Evolutionary conservation across 345 rosid genomes (phyloP).

Genomic region (Excoecaria cochinchinensis): DNA sequence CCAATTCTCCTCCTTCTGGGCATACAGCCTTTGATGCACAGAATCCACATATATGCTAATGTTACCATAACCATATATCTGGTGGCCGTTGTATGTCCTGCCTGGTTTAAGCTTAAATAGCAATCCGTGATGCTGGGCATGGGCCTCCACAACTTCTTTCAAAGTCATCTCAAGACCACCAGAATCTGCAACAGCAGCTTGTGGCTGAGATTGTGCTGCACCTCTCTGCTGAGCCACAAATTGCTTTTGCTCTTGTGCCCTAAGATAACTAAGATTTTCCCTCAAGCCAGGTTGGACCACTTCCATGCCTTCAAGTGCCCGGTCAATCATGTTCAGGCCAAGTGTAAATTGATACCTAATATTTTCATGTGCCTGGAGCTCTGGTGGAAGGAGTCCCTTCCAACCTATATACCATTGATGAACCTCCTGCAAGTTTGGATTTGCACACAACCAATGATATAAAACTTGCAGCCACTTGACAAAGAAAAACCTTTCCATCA

Average conservation of each 20-base stretch:
- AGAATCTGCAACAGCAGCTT: slow-evolving; percentile 42
- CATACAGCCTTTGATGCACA: slow-evolving; percentile 62
- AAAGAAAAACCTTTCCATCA: slow-evolving; percentile 88
- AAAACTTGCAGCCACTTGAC: slow-evolving; percentile 83
- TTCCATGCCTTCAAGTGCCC: slow-evolving; percentile 67
- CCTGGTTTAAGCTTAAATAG: slow-evolving; percentile 75
- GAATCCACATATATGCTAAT: slow-evolving; percentile 69
- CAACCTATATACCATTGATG: slow-evolving; percentile 75
- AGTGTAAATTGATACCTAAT: slow-evolving; percentile 62
- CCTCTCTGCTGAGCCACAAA: slow-evolving; percentile 65
- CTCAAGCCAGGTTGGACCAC: slow-evolving; percentile 72
- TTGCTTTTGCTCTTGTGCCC: slow-evolving; percentile 63
- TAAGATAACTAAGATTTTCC: slow-evolving; percentile 58
- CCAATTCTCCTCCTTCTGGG: slow-evolving; percentile 74
- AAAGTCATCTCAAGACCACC: slow-evolving; percentile 49
- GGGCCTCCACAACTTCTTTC: slow-evolving; percentile 80
- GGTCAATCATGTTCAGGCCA: slow-evolving; percentile 82
- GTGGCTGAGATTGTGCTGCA: slow-evolving; percentile 48
- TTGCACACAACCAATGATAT: slow-evolving; percentile 73
- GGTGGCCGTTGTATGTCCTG: slow-evolving; percentile 75
- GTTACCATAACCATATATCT: slow-evolving; percentile 85
- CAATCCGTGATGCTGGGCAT: slow-evolving; percentile 79
- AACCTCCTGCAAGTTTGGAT: slow-evolving; percentile 75
- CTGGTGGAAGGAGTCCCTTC: slow-evolving; percentile 78
- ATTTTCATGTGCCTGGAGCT: slow-evolving; percentile 73